phyloP scores from a whole-genome alignment of 2,329 filamentous ascomycete genomes.

The Pseudopithomyces chartarum region DNA sequence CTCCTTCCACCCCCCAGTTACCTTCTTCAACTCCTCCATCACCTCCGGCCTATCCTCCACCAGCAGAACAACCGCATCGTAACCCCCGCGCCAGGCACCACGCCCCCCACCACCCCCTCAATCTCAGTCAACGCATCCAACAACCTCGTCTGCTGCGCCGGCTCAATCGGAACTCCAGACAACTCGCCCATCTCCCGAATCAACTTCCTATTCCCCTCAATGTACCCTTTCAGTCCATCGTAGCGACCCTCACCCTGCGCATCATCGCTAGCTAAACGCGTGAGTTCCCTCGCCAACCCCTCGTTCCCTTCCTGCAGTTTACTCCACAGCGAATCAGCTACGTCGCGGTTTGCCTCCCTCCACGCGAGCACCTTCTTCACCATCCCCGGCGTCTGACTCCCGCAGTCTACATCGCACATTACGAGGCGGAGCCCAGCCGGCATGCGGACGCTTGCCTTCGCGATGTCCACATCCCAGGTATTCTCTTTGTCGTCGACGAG shows the following conservation, averaged over 20 bases:
- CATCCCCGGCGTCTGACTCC: slow-evolving; percentile 92
- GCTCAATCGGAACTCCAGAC: slow-evolving; percentile 87
- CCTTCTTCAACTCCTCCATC: slow-evolving; percentile 61
- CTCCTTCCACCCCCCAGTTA: slow-evolving; percentile 69
- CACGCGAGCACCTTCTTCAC: slow-evolving; percentile 89
- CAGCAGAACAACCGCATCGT: slow-evolving; percentile 84
- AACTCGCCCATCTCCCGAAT: slow-evolving; percentile 77
- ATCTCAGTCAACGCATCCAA: slow-evolving; percentile 75
- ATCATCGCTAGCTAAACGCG: slow-evolving; percentile 52
- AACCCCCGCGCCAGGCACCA: slow-evolving; percentile 95
- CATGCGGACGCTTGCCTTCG: slow-evolving; percentile 70
- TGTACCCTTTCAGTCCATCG: slow-evolving; percentile 56
- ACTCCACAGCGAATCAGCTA: slow-evolving; percentile 75
- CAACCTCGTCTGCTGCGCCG: slow-evolving; percentile 79
- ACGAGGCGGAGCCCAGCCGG: slow-evolving; percentile 76
- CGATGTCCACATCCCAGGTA: slow-evolving; percentile 80
- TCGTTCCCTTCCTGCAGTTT: slow-evolving; percentile 77
- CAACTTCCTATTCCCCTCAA: slow-evolving; percentile 59
- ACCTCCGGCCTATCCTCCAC: slow-evolving; percentile 74
- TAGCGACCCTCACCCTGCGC: slow-evolving; percentile 50
- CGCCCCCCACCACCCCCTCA: slow-evolving; percentile 83
- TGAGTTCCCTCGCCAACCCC: slow-evolving; percentile 68
- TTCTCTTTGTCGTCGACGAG: slow-evolving; percentile 71
- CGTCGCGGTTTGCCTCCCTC: slow-evolving; percentile 67
- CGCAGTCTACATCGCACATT: slow-evolving; percentile 96